Evolutionary conservation across 495 filamentous ascomycete species (phyloP).

Genomic region (Talaromyces liani): DNA sequence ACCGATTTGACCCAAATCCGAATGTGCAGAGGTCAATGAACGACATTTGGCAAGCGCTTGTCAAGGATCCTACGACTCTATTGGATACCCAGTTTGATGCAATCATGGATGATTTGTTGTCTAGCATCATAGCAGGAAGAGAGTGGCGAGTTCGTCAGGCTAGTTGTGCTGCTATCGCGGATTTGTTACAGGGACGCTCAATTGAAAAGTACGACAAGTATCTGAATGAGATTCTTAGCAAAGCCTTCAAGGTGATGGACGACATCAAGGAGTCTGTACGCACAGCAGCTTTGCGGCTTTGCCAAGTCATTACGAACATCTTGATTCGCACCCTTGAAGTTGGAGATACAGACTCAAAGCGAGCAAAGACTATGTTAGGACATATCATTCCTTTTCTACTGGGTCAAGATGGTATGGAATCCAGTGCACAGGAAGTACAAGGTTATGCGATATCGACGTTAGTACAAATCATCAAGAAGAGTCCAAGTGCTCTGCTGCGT

Average conservation of each 20-base stretch:
- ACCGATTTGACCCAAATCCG: slow-evolving; percentile 88
- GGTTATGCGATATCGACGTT: slow-evolving; percentile 64
- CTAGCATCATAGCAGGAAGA: slow-evolving; percentile 68
- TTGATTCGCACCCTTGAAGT: slow-evolving; percentile 81
- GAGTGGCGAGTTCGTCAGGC: slow-evolving; percentile 93
- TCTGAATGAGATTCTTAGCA: slow-evolving; percentile 73
- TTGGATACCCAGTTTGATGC: slow-evolving; percentile 70
- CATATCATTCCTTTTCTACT: slow-evolving; percentile 84
- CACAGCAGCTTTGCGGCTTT: slow-evolving; percentile 69
- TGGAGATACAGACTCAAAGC: slow-evolving; percentile 59
- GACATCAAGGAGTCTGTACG: slow-evolving; percentile 92
- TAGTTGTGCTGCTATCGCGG: slow-evolving; percentile 81
- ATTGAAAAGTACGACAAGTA: slow-evolving; percentile 77
- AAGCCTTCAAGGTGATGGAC: slow-evolving; percentile 74
- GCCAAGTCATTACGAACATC: slow-evolving; percentile 71
- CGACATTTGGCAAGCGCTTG: slow-evolving; percentile 88
- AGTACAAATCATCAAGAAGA: slow-evolving; percentile 81
- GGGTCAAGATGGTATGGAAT: slow-evolving; percentile 83
- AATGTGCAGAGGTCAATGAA: slow-evolving; percentile 94
- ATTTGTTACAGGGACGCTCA: slow-evolving; percentile 69
- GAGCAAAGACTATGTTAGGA: slow-evolving; percentile 66
- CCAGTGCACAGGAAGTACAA: slow-evolving; percentile 77
- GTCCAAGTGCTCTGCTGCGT: slow-evolving; percentile 57
- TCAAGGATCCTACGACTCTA: slow-evolving; percentile 70
- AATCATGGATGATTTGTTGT: slow-evolving; percentile 79